phyloP scores from a whole-genome alignment of 2,329 filamentous ascomycete genomes.

The Colletotrichum noveboracense region DNA sequence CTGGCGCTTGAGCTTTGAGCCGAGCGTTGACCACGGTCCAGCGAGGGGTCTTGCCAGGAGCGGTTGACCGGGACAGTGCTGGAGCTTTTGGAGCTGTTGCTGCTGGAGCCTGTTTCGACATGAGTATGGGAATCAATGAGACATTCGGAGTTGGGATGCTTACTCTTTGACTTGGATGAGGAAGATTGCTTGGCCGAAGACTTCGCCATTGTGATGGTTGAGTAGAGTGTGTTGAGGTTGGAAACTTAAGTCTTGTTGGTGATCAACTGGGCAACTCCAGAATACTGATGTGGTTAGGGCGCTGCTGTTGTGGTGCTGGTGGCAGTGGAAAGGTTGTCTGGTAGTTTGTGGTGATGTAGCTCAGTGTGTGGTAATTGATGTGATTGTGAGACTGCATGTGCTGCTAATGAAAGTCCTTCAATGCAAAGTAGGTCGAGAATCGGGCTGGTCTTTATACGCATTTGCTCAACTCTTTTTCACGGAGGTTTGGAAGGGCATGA shows the following conservation, averaged over 20 bases:
- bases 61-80: constrained; percentile 7
- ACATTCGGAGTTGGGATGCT: not conserved
- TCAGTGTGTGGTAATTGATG: too few species aligned
- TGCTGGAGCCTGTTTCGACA: not conserved
- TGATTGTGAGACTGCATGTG: not conserved
- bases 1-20: not conserved
- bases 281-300: fast-evolving
- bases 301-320: not conserved
- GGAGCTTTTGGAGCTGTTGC: not conserved
- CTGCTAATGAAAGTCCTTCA: not conserved
- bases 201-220: not conserved
- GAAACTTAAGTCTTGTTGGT: not conserved
- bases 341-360: not conserved
- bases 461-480: fast-evolving
- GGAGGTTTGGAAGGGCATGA: not conserved
- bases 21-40: not conserved
- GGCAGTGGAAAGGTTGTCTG: not conserved
- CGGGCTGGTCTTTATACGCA: not conserved
- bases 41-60: constrained; percentile 5
- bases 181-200: not conserved
- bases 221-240: not conserved
- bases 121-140: not conserved
- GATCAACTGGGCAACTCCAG: not conserved
- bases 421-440: not conserved
- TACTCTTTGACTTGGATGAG: constrained; percentile 3